Conservation (phyloP, 1,139 yeast species). For the Geotrichum reessii region DNA sequence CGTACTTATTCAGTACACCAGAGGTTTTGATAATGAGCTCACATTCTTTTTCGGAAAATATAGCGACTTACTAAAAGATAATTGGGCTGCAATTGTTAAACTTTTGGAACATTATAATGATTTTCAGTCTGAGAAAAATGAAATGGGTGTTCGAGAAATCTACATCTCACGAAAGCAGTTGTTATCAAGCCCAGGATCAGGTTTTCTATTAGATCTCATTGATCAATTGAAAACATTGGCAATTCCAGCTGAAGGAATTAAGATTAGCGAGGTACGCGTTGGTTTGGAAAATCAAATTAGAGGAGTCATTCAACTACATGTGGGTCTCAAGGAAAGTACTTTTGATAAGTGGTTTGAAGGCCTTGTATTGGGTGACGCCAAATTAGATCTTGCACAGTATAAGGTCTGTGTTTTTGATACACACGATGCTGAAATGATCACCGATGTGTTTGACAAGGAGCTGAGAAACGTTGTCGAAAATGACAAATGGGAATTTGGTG, state of each 20-base stretch:
- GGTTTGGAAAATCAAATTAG: slow-evolving; percentile 15
- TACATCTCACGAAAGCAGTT: slow-evolving; percentile 1
- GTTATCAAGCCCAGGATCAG: background rate
- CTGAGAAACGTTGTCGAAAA: slow-evolving; percentile 18
- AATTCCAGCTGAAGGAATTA: slow-evolving; percentile 8
- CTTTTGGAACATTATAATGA: background rate
- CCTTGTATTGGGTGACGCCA: slow-evolving; percentile 14
- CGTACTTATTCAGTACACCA: slow-evolving; percentile 14
- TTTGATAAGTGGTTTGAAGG: slow-evolving; percentile 20
- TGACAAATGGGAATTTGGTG: slow-evolving; percentile 16
- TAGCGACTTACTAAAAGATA: background rate
- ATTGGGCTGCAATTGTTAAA: slow-evolving; percentile 9
- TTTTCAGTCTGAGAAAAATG: background rate
- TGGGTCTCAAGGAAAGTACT: slow-evolving; percentile 5
- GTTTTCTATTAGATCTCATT: slow-evolving; percentile 1
- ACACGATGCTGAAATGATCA: slow-evolving; percentile 3
- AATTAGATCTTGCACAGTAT: slow-evolving; percentile 6
- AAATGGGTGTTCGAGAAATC: slow-evolving; percentile 11
- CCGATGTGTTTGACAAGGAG: slow-evolving; percentile 17
- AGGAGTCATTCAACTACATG: slow-evolving; percentile 13
- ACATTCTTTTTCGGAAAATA: slow-evolving; percentile 12
- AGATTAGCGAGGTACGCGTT: slow-evolving; percentile 10
- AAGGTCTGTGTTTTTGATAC: background rate
- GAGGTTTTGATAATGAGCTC: slow-evolving; percentile 5
- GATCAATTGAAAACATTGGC: background rate